Conservation (phyloP, 352 stramenopile genomes). For the Hyphochytrium catenoides region DNA sequence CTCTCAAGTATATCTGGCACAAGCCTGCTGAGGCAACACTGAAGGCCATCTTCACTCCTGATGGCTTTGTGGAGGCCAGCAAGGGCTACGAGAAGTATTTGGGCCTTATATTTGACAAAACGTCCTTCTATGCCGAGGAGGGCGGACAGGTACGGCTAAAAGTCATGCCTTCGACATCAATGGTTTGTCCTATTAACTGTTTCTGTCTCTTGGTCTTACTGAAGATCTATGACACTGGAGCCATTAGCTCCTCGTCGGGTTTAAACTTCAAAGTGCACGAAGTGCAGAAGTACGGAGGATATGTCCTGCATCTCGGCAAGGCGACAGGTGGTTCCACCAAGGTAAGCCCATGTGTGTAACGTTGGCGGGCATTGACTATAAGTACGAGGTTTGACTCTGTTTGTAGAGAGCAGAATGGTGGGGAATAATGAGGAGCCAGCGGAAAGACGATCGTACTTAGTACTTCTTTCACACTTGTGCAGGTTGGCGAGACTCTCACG, state of each 20-base stretch:
- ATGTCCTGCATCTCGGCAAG: constrained; percentile 81
- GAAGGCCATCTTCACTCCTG: constrained; percentile 78
- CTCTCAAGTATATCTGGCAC: constrained; percentile 81
- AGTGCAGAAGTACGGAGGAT: constrained; percentile 84
- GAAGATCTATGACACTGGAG: constrained; percentile 69
- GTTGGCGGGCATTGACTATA: too few species aligned
- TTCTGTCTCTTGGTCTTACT: neutral
- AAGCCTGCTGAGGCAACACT: constrained; percentile 49
- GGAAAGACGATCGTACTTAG: too few species aligned
- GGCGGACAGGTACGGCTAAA: constrained; percentile 77
- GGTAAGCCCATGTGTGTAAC: too few species aligned
- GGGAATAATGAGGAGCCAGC: constrained; percentile 16
- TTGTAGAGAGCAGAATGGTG: constrained; percentile 2
- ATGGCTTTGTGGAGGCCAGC: constrained; percentile 45
- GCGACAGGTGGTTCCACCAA: constrained; percentile 32
- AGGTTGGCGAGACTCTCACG: constrained; percentile 54
- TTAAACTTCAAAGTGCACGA: constrained; percentile 54
- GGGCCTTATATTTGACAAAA: constrained; percentile 89
- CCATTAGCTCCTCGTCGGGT: constrained; percentile 15
- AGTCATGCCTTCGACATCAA: too few species aligned
- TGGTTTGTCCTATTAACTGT: constrained; percentile 2
- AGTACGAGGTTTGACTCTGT: constrained; percentile 1
- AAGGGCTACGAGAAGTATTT: constrained; percentile 42
- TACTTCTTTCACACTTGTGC: too few species aligned
- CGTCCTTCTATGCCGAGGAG: constrained; percentile 91